A percentile compares a stretch with the other conserved stretches of the same genome.
Evolutionary conservation across 2,329 filamentous ascomycete species (phyloP).

Genomic region (Nigrospora osmanthi): DNA sequence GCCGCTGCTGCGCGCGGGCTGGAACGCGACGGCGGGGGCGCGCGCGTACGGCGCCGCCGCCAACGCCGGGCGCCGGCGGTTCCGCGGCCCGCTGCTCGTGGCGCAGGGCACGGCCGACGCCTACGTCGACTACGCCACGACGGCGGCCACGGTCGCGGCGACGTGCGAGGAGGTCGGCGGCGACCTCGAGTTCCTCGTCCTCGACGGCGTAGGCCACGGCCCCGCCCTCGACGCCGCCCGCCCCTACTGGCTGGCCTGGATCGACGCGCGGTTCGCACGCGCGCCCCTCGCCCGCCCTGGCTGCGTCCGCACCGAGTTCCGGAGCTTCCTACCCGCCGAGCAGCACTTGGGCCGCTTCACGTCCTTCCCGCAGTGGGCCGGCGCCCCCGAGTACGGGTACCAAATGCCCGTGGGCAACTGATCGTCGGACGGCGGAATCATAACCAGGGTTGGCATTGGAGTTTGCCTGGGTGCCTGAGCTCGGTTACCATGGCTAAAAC

Average conservation of each 20-base stretch:
- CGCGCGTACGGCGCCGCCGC: slow-evolving; percentile 14
- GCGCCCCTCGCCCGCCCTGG: slow-evolving; percentile 5
- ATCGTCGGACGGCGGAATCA: not conserved
- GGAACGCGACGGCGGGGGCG: slow-evolving; percentile 9
- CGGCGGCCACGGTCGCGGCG: slow-evolving; percentile 6
- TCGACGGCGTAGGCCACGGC: slow-evolving; percentile 11
- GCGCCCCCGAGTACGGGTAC: slow-evolving; percentile 9
- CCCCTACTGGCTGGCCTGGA: slow-evolving; percentile 13
- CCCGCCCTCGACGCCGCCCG: slow-evolving; percentile 11
- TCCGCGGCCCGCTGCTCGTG: slow-evolving; percentile 27
- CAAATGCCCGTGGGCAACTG: slow-evolving; percentile 9
- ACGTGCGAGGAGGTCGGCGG: slow-evolving; percentile 2
- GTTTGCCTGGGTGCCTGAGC: too few species aligned
- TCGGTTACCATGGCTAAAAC: too few species aligned
- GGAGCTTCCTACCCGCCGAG: slow-evolving; percentile 9
- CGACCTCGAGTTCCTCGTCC: slow-evolving; percentile 11
- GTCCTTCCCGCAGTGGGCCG: slow-evolving; percentile 11
- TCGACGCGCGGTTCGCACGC: slow-evolving; percentile 11
- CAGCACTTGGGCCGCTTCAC: slow-evolving; percentile 8
- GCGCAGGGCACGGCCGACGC: slow-evolving; percentile 22
- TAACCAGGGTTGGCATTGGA: too few species aligned
- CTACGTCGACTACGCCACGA: slow-evolving; percentile 7
- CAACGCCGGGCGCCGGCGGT: slow-evolving; percentile 19
- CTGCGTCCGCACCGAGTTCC: slow-evolving; percentile 4
- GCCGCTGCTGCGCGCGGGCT: slow-evolving; percentile 9